These are phyloP conservation scores for Nyctanthes arbortristis DNA, from an alignment of 257 asterid species.

Conservation along the genomic window DNA sequence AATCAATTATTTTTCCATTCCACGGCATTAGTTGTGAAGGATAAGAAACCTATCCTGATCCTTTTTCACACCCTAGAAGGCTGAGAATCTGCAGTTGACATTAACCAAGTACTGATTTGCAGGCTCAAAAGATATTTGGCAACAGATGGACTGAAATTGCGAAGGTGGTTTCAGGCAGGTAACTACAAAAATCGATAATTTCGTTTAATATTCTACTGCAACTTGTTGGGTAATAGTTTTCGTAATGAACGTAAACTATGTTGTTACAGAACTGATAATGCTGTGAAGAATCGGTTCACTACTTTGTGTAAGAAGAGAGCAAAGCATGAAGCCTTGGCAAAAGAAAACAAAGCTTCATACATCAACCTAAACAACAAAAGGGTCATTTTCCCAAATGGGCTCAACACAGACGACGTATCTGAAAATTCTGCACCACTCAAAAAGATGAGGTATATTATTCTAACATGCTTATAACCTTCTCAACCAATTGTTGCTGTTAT, in stretches of 20 bases:
- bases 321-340: conserved; percentile 80
- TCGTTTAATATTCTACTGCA: conserved; percentile 2
- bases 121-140: conserved; percentile 98
- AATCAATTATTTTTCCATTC: conserved; percentile 13
- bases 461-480: conserved; percentile 14
- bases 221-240: not conserved
- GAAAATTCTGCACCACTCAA: conserved; percentile 58
- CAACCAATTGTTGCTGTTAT: conserved; percentile 1
- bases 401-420: conserved; percentile 42
- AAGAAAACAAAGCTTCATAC: conserved; percentile 67
- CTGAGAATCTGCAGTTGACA: not conserved
- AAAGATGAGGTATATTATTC: conserved; percentile 62
- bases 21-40: conserved; percentile 7
- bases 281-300: conserved; percentile 97
- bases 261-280: conserved; percentile 84
- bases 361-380: conserved; percentile 85
- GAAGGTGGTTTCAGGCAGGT: conserved; percentile 99
- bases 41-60: not conserved
- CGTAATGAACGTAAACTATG: not conserved
- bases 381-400: conserved; percentile 59
- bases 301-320: conserved; percentile 97
- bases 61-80: not conserved
- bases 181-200: conserved; percentile 25
- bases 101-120: conserved; percentile 28
- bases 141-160: conserved; percentile 99